phyloP scores from a whole-genome alignment of 495 filamentous ascomycete genomes.

The Cercophora newfieldiana region DNA sequence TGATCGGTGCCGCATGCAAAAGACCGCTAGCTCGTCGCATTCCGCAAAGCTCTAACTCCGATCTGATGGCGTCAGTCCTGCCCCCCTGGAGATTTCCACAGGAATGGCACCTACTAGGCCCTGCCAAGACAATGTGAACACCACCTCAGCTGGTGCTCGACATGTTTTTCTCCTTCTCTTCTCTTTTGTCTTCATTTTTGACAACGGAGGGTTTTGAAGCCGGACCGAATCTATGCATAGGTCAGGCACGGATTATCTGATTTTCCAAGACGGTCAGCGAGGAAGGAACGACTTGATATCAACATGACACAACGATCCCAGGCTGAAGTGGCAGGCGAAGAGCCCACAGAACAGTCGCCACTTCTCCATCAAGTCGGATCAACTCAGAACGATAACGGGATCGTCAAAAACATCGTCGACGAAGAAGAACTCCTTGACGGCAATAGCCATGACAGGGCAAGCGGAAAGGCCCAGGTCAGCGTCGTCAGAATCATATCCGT shows the following conservation, averaged over 20 bases:
- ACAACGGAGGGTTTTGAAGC: not conserved
- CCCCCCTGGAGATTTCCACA: not conserved
- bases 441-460: conserved; percentile 5
- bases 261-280: not conserved
- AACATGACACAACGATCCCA: not conserved
- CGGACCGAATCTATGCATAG: not conserved
- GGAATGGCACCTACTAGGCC: not conserved
- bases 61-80: not conserved
- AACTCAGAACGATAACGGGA: not conserved
- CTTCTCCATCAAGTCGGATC: not conserved
- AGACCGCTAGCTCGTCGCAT: not conserved
- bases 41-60: not conserved
- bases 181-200: not conserved
- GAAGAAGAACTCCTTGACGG: conserved; percentile 22
- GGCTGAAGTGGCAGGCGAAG: not conserved
- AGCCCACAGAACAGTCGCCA: conserved; percentile 10
- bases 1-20: conserved; percentile 13
- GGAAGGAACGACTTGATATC: not conserved
- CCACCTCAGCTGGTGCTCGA: not conserved
- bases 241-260: not conserved
- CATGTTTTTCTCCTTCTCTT: not conserved
- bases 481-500: conserved; percentile 29
- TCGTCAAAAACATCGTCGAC: conserved; percentile 5
- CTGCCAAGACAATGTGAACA: not conserved
- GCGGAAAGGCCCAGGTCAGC: not conserved